Base-by-base conservation (phyloP, 1,284 basidiomycete species). In the Ganoderma boninense region DNA sequence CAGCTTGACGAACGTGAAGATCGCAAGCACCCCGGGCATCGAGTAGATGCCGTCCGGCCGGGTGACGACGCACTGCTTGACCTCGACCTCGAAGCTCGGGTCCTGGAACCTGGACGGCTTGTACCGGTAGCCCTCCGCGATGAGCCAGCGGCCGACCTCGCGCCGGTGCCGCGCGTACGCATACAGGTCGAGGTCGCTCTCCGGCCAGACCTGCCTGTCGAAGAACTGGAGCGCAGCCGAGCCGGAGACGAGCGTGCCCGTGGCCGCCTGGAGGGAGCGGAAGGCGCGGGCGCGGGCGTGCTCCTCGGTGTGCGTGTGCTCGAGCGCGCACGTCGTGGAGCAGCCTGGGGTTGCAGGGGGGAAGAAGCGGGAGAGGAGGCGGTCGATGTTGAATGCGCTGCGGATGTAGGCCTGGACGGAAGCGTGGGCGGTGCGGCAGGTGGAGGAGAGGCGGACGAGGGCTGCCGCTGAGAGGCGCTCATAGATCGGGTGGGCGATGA, bases 141-240 rank as follows among this genome's bases (percentile, higher is more conserved):
- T 4, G 23, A 79, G 65, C 71, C 74, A 77, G 52, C 64, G 38
- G 1, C 76, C 77, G 52, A 79, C 71, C 59, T 77, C 73, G 40
- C 44, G 64, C 2, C 70, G 65, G 49, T 72, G 62, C 13, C 62
- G 54, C 52, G 72, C 76, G 16, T 81, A 77, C 11, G 82, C 80
- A 73, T 87, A 88, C 4, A 88, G 46, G 66, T 89, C 87, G 1
- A 88, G 82, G 74, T 87, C 87, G 4, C 85, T 80, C 20, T 82
- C 80, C 1, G 82, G 81, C 73, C 87, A 89, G 35, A 78, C 73
- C 0, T 78, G 75, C 13, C 87, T 74, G 57, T 83, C 83, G 61
- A 89, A 80, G 74, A 88, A 86, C 71, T 88, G 87, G 7, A 88
- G 81, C 1, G 84, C 87, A 40, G 76, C 79, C 0, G 87, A 88